Conservation (phyloP, 1,284 basidiomycete species). For the Ceratobasidium sp. region DNA sequence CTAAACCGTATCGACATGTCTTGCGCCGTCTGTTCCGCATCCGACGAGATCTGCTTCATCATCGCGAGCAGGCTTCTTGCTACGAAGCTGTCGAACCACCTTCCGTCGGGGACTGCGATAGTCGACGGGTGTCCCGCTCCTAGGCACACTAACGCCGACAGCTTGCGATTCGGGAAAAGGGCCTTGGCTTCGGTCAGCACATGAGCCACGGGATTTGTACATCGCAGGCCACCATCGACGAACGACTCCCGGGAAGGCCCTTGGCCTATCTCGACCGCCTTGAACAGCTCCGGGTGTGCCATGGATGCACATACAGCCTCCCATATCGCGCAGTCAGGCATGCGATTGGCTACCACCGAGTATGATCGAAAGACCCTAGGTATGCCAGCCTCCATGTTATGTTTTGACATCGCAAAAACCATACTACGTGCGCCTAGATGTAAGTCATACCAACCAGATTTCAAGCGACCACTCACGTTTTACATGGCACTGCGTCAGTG, state of each 20-base stretch:
- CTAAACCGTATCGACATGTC: background rate
- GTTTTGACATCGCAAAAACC: too few species aligned
- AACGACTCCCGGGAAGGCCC: background rate
- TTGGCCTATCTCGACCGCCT: background rate
- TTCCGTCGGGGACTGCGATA: too few species aligned
- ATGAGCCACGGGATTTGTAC: background rate
- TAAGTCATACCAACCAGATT: too few species aligned
- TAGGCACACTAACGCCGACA: too few species aligned
- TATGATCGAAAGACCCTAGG: background rate
- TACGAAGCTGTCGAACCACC: too few species aligned
- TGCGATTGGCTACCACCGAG: background rate
- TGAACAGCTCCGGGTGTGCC: background rate
- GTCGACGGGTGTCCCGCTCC: too few species aligned
- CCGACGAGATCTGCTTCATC: too few species aligned
- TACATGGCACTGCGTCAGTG: background rate
- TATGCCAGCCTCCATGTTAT: background rate
- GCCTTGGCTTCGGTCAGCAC: background rate
- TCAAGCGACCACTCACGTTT: too few species aligned
- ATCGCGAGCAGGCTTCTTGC: too few species aligned
- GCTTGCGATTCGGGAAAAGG: background rate
- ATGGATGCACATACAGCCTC: background rate
- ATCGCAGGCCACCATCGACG: background rate
- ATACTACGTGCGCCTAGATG: background rate
- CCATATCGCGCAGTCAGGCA: background rate
- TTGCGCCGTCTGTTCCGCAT: background rate